These are phyloP conservation scores for Cladobotryum mycophilum DNA, from an alignment of 2,329 filamentous ascomycete species.

Conservation along the genomic window DNA sequence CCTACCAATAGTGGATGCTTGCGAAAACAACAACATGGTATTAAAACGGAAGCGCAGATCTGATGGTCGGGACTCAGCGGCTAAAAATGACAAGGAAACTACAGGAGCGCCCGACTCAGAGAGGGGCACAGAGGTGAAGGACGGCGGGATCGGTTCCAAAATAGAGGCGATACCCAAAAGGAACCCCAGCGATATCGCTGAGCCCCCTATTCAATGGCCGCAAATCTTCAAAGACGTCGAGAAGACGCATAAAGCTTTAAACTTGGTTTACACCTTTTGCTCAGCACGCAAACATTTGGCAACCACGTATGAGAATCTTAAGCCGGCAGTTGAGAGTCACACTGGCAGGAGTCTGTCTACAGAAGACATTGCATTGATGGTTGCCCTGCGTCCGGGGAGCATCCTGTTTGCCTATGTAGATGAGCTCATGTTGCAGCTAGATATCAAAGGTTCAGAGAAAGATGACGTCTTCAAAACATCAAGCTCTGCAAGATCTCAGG, in stretches of 20 bases:
- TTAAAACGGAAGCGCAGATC: background rate
- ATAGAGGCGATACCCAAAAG: slow-evolving; percentile 12
- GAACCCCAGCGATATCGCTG: slow-evolving; percentile 15
- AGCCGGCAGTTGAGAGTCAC: slow-evolving; percentile 75
- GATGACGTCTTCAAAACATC: slow-evolving; percentile 55
- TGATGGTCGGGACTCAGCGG: no score
- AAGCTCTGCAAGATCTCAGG: slow-evolving; percentile 42
- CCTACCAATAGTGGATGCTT: background rate
- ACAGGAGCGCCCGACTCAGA: background rate
- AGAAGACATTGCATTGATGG: slow-evolving; percentile 77
- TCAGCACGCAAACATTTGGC: slow-evolving; percentile 86
- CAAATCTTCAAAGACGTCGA: slow-evolving; percentile 65
- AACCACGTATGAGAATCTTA: slow-evolving; percentile 87
- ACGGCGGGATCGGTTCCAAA: background rate
- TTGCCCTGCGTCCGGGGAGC: slow-evolving; percentile 66
- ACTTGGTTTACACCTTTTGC: slow-evolving; percentile 91
- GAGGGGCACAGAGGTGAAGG: background rate
- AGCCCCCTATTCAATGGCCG: slow-evolving; percentile 58
- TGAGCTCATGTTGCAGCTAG: slow-evolving; percentile 73
- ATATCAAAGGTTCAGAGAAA: slow-evolving; percentile 61
- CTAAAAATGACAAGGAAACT: background rate
- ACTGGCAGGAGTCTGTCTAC: slow-evolving; percentile 63
- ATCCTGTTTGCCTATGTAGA: slow-evolving; percentile 85
- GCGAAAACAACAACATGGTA: background rate
- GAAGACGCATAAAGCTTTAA: slow-evolving; percentile 76